Conservation (phyloP, 1,284 basidiomycete species). For the Leccinum fallax region DNA sequence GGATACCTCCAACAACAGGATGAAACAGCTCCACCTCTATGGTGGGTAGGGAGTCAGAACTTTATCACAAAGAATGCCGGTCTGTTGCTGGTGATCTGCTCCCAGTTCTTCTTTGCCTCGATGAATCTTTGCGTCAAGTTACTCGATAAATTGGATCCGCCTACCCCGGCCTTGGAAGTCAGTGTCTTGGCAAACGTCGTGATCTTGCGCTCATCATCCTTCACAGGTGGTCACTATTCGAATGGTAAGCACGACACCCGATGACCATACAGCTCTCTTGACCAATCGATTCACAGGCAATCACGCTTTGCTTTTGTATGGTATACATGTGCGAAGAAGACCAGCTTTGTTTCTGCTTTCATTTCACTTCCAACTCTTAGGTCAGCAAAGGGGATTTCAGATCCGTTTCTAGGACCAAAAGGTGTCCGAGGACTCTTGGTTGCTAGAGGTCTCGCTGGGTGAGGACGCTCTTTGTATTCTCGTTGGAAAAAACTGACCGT, state of each 20-base stretch:
- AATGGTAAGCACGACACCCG: slow-evolving; percentile 39
- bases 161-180: slow-evolving; percentile 60
- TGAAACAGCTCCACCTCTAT: neutral
- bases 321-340: slow-evolving; percentile 42
- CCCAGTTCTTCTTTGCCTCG: slow-evolving; percentile 63
- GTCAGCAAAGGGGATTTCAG: slow-evolving; percentile 53
- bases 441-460: slow-evolving; percentile 67
- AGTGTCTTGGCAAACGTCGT: slow-evolving; percentile 7
- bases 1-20: slow-evolving; percentile 1
- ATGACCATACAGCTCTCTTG: neutral
- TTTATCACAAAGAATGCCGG: slow-evolving; percentile 49
- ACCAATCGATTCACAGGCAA: slow-evolving; percentile 30
- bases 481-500: neutral
- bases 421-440: slow-evolving; percentile 62
- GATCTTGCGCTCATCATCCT: neutral
- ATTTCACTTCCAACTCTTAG: slow-evolving; percentile 32
- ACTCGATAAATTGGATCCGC: slow-evolving; percentile 58
- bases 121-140: slow-evolving; percentile 67
- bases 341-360: neutral
- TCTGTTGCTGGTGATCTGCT: slow-evolving; percentile 57
- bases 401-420: slow-evolving; percentile 71
- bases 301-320: slow-evolving; percentile 49
- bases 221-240: slow-evolving; percentile 49
- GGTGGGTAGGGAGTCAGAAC: neutral
- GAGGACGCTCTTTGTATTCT: slow-evolving; percentile 3